A percentile compares a stretch with the other conserved stretches of the same genome.
These are phyloP conservation scores for Calonectria crousiana DNA, from an alignment of 2,329 filamentous ascomycete species.

Conservation along the genomic window DNA sequence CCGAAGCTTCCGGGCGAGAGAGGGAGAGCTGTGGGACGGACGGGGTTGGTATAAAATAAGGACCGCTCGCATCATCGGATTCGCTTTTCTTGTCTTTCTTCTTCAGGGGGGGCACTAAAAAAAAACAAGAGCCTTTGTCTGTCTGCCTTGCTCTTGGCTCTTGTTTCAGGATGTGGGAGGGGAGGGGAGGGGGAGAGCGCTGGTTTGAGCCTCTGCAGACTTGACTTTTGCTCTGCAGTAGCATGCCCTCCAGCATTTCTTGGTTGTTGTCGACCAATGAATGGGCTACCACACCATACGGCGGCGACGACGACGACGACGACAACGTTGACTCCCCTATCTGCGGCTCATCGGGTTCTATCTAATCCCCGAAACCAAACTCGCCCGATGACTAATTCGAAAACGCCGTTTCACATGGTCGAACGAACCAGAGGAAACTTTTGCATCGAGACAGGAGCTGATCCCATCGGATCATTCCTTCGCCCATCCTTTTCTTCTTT, in stretches of 20 bases:
- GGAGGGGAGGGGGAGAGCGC: not conserved
- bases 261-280: not conserved
- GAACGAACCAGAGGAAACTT: not conserved
- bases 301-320: too few relatives aligned
- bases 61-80: not conserved
- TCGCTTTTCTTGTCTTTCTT: not conserved
- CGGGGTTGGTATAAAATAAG: not conserved
- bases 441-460: not conserved
- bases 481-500: not conserved
- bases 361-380: not conserved
- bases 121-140: not conserved
- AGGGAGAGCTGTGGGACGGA: too few relatives aligned
- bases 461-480: not conserved
- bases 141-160: not conserved
- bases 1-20: constrained; percentile 35
- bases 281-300: not conserved
- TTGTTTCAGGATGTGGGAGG: not conserved
- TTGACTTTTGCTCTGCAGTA: not conserved
- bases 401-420: not conserved
- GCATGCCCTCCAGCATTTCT: not conserved
- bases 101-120: not conserved
- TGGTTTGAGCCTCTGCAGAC: not conserved
- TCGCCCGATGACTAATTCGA: not conserved
- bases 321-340: not conserved
- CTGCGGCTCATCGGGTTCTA: not conserved